These are phyloP conservation scores for Spatholobus suberectus DNA, from an alignment of 306 rosid species.

Conservation along the genomic window DNA sequence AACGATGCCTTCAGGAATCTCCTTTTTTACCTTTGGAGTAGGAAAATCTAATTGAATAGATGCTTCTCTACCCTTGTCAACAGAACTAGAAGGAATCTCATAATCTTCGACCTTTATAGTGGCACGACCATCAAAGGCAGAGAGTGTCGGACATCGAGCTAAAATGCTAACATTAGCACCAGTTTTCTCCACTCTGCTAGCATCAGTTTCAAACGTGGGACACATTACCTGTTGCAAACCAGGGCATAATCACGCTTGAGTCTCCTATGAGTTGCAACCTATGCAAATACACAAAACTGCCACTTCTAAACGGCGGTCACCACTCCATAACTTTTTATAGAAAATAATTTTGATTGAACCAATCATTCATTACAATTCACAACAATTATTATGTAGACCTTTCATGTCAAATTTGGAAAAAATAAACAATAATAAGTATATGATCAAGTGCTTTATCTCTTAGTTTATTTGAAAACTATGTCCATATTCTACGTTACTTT, in stretches of 20 bases:
- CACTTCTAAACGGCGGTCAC: slow-evolving; percentile 38
- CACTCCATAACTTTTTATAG: background rate
- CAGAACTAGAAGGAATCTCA: slow-evolving; percentile 40
- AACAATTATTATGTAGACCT: background rate
- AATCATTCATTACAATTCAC: background rate
- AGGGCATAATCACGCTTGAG: slow-evolving; percentile 44
- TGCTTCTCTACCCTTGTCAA: slow-evolving; percentile 42
- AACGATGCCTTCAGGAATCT: slow-evolving; percentile 44
- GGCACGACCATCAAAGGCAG: slow-evolving; percentile 43
- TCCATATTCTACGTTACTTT: background rate
- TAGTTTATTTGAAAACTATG: background rate
- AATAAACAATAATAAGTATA: slow-evolving; percentile 2
- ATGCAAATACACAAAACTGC: slow-evolving; percentile 30
- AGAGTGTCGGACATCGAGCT: slow-evolving; percentile 16
- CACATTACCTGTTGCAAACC: slow-evolving; percentile 49
- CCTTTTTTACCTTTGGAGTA: slow-evolving; percentile 46
- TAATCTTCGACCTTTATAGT: slow-evolving; percentile 50
- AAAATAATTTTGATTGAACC: background rate
- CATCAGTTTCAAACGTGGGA: slow-evolving; percentile 20
- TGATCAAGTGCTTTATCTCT: background rate
- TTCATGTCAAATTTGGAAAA: background rate
- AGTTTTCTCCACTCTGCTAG: slow-evolving; percentile 35
- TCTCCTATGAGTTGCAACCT: slow-evolving; percentile 33
- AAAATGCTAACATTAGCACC: slow-evolving; percentile 35
- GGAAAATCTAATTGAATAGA: slow-evolving; percentile 46